Conservation (phyloP, 1,139 yeast genomes). For the Saccharomyces hybrid region DNA sequence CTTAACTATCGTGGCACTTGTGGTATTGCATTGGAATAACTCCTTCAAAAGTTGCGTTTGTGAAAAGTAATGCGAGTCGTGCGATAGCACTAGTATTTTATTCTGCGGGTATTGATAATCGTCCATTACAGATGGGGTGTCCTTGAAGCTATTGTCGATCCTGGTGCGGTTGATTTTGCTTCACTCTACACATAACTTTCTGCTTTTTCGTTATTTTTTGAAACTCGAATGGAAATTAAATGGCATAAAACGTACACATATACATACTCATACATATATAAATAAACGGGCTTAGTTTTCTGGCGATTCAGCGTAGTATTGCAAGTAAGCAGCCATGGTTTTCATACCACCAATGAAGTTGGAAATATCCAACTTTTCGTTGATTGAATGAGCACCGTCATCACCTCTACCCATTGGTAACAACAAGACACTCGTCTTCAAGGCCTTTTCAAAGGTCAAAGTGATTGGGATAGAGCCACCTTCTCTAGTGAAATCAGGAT, state of each 20-base stretch:
- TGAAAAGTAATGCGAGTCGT: not conserved
- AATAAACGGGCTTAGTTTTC: conserved; percentile 15
- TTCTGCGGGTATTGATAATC: not conserved
- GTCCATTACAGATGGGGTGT: not conserved
- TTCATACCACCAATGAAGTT: conserved; percentile 93
- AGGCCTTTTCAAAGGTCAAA: conserved; percentile 77
- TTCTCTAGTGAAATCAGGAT: conserved; percentile 95
- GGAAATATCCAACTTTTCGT: conserved; percentile 82
- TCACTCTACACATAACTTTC: not conserved
- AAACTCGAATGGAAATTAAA: not conserved
- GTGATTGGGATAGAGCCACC: conserved; percentile 99
- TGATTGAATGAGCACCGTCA: conserved; percentile 97
- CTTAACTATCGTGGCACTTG: conserved; percentile 14
- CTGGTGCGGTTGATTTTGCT: not conserved
- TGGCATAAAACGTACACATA: not conserved
- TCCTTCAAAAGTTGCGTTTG: not conserved
- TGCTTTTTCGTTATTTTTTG: not conserved
- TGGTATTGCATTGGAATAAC: not conserved
- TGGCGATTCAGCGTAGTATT: conserved; percentile 55
- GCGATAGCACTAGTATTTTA: not conserved
- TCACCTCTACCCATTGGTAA: conserved; percentile 98
- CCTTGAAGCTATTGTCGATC: not conserved
- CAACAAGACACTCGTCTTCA: conserved; percentile 77
- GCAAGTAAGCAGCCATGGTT: conserved; percentile 88
- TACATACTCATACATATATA: not conserved